Conservation (phyloP, 2,329 filamentous ascomycete genomes). For the Leptographium procerum region DNA sequence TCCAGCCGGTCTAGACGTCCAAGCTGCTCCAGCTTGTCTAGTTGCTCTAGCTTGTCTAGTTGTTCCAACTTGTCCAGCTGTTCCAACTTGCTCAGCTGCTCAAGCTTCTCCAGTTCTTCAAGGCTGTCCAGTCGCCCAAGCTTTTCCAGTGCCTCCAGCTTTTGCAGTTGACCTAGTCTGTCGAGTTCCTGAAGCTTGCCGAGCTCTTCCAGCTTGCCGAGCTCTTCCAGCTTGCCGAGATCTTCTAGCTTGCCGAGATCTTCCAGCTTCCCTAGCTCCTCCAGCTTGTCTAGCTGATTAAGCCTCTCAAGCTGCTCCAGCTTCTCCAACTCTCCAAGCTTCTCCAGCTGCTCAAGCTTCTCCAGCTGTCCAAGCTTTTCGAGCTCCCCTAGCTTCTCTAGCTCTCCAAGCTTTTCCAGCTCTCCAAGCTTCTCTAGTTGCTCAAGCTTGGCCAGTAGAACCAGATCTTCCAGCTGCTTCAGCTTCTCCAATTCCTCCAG, state of each 20-base stretch:
- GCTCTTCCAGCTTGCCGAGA: slow-evolving; percentile 18
- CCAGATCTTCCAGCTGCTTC: background rate
- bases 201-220: slow-evolving; percentile 49
- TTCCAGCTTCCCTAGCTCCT: background rate
- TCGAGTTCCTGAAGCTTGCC: slow-evolving; percentile 49
- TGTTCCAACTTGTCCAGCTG: slow-evolving; percentile 47
- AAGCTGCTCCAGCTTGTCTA: background rate
- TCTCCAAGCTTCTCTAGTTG: slow-evolving; percentile 38
- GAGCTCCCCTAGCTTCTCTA: background rate
- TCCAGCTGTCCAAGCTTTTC: slow-evolving; percentile 34
- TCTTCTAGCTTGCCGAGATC: background rate
- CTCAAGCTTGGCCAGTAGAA: slow-evolving; percentile 18
- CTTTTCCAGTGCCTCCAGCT: slow-evolving; percentile 28
- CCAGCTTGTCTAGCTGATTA: background rate
- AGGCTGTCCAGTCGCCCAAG: slow-evolving; percentile 29
- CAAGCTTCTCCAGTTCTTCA: slow-evolving; percentile 14
- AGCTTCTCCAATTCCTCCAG: background rate
- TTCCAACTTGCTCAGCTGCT: background rate
- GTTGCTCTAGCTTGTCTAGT: slow-evolving; percentile 46
- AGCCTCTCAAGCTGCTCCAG: background rate
- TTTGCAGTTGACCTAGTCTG: background rate
- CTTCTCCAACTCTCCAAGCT: background rate
- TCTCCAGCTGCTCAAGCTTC: slow-evolving; percentile 58
- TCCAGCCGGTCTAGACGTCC: background rate
- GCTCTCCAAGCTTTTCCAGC: slow-evolving; percentile 21